Conservation (phyloP, 139 green algal genomes). For the Gonium pectorale region DNA sequence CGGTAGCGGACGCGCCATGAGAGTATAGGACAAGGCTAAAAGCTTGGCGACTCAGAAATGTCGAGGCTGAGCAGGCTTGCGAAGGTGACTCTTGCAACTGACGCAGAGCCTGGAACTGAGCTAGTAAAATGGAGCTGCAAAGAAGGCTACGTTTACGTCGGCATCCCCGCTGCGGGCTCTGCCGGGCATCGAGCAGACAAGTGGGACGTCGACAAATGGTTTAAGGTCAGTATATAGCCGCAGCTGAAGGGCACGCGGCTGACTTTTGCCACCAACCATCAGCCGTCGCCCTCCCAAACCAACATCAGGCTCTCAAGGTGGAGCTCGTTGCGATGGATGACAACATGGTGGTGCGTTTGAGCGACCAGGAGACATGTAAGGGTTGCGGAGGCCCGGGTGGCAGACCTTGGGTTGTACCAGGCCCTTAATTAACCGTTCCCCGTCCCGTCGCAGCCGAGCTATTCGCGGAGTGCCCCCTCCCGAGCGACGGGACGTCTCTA, state of each 20-base stretch:
- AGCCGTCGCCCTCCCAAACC: no score
- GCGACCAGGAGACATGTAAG: slow-evolving; percentile 47
- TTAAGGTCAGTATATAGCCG: slow-evolving; percentile 53
- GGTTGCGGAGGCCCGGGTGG: no score
- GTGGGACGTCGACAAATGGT: slow-evolving; percentile 83
- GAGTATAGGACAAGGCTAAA: no score
- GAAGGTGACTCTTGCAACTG: slow-evolving; percentile 9
- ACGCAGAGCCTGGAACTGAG: slow-evolving; percentile 36
- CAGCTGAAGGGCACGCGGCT: neutral
- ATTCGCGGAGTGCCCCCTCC: slow-evolving; percentile 84
- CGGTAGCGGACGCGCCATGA: no score
- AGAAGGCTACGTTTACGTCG: slow-evolving; percentile 35
- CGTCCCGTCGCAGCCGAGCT: slow-evolving; percentile 62
- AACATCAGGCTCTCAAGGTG: slow-evolving; percentile 54
- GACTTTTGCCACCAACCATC: neutral
- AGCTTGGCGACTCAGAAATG: no score
- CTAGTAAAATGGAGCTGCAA: slow-evolving; percentile 55
- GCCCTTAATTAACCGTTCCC: no score
- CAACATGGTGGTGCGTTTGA: slow-evolving; percentile 33
- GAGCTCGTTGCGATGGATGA: slow-evolving; percentile 39
- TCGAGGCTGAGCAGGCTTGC: no score
- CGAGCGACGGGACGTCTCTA: slow-evolving; percentile 58
- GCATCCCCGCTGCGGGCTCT: slow-evolving; percentile 63
- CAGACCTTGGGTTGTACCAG: no score
- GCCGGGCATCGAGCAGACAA: slow-evolving; percentile 76